Evolutionary conservation across 345 rosid genomes (phyloP).

Genomic region (Corchorus capsularis): DNA sequence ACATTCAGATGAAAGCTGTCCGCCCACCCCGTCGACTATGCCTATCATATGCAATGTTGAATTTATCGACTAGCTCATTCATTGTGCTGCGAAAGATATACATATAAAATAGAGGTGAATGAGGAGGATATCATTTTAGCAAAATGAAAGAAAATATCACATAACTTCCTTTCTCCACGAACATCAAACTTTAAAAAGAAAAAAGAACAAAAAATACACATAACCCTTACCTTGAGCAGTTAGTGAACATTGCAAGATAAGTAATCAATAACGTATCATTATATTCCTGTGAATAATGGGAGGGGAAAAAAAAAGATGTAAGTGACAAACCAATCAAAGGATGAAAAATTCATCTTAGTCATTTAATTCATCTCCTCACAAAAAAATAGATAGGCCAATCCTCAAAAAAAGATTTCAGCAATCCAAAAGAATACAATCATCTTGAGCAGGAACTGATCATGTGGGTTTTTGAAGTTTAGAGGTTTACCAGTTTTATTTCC

Average conservation of each 20-base stretch:
- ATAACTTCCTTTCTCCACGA: background rate
- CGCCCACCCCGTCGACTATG: conserved; percentile 91
- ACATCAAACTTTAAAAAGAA: background rate
- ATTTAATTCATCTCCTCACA: background rate
- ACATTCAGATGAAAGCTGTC: conserved; percentile 67
- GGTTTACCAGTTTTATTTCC: background rate
- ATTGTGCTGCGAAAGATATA: conserved; percentile 60
- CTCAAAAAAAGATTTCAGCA: background rate
- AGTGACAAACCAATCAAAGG: background rate
- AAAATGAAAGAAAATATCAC: background rate
- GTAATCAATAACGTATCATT: conserved; percentile 82
- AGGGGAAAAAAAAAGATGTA: background rate
- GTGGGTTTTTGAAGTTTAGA: background rate
- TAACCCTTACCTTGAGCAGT: conserved; percentile 74
- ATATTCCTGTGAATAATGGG: conserved; percentile 63
- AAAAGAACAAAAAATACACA: background rate
- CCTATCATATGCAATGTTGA: conserved; percentile 95
- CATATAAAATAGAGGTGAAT: background rate
- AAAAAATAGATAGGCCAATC: background rate
- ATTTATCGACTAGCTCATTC: conserved; percentile 94
- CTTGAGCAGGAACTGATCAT: background rate
- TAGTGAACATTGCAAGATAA: conserved; percentile 91
- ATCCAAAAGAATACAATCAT: background rate
- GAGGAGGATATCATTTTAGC: background rate
- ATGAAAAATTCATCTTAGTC: background rate